phyloP scores from a whole-genome alignment of 108 stramenopile genomes.

The Pseudonitzschia multiseries region DNA sequence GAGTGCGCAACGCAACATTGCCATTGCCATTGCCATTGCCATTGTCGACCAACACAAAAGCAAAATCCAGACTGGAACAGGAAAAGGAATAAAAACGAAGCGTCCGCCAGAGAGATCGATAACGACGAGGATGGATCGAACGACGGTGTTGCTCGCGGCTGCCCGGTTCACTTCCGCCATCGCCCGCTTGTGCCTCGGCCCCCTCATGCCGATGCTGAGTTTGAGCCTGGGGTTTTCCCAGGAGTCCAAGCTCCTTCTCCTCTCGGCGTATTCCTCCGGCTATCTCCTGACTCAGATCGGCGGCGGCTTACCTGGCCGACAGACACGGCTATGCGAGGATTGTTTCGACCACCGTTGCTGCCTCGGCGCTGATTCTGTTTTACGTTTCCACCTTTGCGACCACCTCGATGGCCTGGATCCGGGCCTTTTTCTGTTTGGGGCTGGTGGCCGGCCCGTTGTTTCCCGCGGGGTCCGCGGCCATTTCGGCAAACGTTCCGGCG shows the following conservation, averaged over 20 bases:
- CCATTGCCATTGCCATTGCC: too few species aligned
- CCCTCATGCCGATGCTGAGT: slow-evolving; percentile 28
- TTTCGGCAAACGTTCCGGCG: slow-evolving; percentile 9
- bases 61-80: too few species aligned
- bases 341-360: neutral
- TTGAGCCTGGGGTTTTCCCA: slow-evolving; percentile 15
- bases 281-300: slow-evolving; percentile 33
- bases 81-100: too few species aligned
- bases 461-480: slow-evolving; percentile 28
- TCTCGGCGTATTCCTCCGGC: slow-evolving; percentile 35
- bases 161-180: slow-evolving; percentile 29
- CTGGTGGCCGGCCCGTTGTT: slow-evolving; percentile 32
- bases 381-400: slow-evolving; percentile 9
- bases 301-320: slow-evolving; percentile 32
- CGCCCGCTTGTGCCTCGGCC: slow-evolving; percentile 28
- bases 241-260: slow-evolving; percentile 14
- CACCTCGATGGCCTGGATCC: slow-evolving; percentile 21
- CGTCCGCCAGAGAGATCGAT: too few species aligned
- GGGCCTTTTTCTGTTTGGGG: slow-evolving; percentile 25
- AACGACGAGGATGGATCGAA: slow-evolving; percentile 4
- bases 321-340: slow-evolving; percentile 17
- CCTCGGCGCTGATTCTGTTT: slow-evolving; percentile 18
- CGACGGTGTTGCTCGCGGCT: slow-evolving; percentile 19
- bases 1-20: too few species aligned
- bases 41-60: too few species aligned